Base-by-base conservation (phyloP, 176 grass and related monocot genomes). In the Eleusine indica region DNA sequence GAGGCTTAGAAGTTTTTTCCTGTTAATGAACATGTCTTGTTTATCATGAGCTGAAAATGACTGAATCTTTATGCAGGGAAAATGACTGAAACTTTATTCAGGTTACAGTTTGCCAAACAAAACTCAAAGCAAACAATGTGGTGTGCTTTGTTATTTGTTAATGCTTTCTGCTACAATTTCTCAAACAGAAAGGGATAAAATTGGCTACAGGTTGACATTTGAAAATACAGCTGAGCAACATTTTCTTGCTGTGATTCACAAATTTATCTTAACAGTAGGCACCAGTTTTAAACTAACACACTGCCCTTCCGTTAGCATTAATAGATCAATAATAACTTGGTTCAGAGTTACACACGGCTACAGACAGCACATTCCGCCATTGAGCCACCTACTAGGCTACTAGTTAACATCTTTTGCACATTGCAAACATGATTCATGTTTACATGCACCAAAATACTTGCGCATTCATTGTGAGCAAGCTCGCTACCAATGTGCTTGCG, bases 1-100 rank as follows among this genome's bases (percentile, higher is more conserved):
- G 82, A 39, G 64, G 68, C 41, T 82, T 87, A 80, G 35, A 75
- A 35, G 32, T 77, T 88, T 87, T 81, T 51, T 88, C 90, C 87
- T 94, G 85, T 70, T 52, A 78, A 91, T 74, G 61, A 86, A 74
- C 32, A 82, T n/a, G 5, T 2, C 49, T 79, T 75, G 41, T 67
- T 74, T 57, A 80, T 7, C 68, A 54, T 79, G 71, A 86, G 35
- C 51, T 82, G 49, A 82, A 76, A 83, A 86, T 54, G 71, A 73
- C 60, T 1, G 22, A 82, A 82, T 18, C 66, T 61, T 68, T 21
- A 67, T 32, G 30, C n/a, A 38, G 21, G 72, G 65, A 88, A 82
- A 39, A 35, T 35, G 32, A 47, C 7, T 4, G 53, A 71, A 29
- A 75, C 16, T 69, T 68, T 68, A 82, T 68, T 48, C 71, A 65